Evolutionary conservation across 352 stramenopile genomes (phyloP).

Genomic region (Phytophthora fragariaefolia): DNA sequence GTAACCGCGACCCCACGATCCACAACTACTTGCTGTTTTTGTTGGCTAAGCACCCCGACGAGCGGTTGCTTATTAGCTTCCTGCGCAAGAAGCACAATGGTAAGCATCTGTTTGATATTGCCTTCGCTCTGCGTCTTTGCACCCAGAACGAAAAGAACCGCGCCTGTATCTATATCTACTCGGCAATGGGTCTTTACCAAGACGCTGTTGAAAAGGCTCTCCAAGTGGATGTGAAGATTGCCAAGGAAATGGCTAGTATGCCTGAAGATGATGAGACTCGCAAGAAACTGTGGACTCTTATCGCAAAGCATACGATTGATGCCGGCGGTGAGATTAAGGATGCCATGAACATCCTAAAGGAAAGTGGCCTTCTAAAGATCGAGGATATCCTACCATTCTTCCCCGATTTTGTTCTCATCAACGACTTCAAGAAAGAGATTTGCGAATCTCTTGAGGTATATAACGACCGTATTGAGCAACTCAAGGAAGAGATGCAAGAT

Average conservation of each 20-base stretch:
- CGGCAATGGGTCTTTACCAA: conserved; percentile 92
- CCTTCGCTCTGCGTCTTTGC: conserved; percentile 92
- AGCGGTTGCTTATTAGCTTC: conserved; percentile 91
- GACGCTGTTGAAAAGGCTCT: conserved; percentile 93
- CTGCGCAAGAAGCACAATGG: conserved; percentile 89
- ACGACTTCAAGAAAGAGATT: conserved; percentile 96
- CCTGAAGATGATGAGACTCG: conserved; percentile 87
- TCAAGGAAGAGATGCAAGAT: conserved; percentile 95
- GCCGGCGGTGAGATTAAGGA: conserved; percentile 86
- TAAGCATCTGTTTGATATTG: conserved; percentile 91
- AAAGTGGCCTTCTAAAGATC: conserved; percentile 91
- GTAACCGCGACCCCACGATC: conserved; percentile 91
- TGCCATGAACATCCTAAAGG: conserved; percentile 86
- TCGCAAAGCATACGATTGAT: conserved; percentile 93
- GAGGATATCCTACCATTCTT: conserved; percentile 96
- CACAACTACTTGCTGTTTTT: conserved; percentile 94
- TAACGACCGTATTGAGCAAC: conserved; percentile 91
- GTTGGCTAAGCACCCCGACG: conserved; percentile 90
- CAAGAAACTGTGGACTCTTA: conserved; percentile 95
- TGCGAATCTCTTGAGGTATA: conserved; percentile 92
- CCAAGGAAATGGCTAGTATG: conserved; percentile 93
- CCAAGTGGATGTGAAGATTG: conserved; percentile 93
- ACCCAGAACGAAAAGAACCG: conserved; percentile 93
- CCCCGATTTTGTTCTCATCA: conserved; percentile 95
- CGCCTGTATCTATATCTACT: conserved; percentile 96